Evolutionary conservation across 352 stramenopile species (phyloP), one percentile per base, ranked within the genome.

Genomic region (Globisporangium canariense): DNA sequence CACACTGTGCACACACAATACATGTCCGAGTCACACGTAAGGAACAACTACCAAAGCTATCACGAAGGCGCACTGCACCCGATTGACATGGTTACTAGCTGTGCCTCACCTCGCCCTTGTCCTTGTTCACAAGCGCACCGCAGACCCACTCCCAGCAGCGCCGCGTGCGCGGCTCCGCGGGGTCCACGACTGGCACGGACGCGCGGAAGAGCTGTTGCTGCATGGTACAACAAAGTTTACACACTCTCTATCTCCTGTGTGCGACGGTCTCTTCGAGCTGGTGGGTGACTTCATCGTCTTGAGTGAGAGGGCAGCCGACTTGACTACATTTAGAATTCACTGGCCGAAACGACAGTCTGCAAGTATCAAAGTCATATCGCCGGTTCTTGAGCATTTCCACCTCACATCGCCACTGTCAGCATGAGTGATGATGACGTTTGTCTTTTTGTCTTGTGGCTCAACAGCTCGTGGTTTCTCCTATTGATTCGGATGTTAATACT

Each of bases 91-190:
- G 1, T 11, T 14, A 34, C 41, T 53, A 2, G 20, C 36, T 46
- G 8, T 30, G 3, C 40, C 63, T 18, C 38, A 86, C 76, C 58
- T 83, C 75, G 16, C 76, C 74, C 43, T 78, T 80, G 40, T 86
- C 81, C 64, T 84, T 78, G 58, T 80, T 71, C 18, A 90, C 80
- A 16, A 94, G 74, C 3, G 77, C 73, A 2, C 76, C 71, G 51
- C 81, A 91, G 49, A 94, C 75, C 83, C 81, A 94, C 30, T 78
- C 73, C 85, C 85, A 94, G 1, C 73, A 68, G 11, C 81, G 69
- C 54, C 18, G n/a, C 18, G 81, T 79, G 50, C 81, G 81, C 45
- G 71, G 60, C 62, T 84, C 79, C 28, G 77, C 61, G 9, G 79
- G 71, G 54, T 91, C 81, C 13, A 91, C 75, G 3, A 63, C 69